phyloP scores from a whole-genome alignment of 768 basidiomycete species.

The button mushroom (Agaricus bisporus) region DNA sequence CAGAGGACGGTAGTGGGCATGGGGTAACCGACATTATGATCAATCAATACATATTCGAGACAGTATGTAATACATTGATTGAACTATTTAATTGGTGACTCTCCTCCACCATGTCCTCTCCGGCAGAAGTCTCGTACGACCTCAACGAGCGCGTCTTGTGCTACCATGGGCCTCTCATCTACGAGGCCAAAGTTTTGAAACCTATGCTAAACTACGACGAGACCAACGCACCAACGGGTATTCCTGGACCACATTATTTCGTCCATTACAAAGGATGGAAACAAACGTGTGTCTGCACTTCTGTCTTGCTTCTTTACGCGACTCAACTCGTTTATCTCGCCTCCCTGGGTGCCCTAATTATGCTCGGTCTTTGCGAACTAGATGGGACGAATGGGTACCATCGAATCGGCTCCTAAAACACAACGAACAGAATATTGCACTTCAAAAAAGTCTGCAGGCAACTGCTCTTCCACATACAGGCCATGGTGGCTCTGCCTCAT shows the following conservation, averaged over 20 bases:
- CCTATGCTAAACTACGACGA: slow-evolving; percentile 55
- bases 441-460: slow-evolving; percentile 62
- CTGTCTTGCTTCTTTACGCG: neutral
- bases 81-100: no score
- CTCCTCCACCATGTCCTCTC: slow-evolving; percentile 16
- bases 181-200: slow-evolving; percentile 89
- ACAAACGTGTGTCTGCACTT: slow-evolving; percentile 61
- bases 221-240: slow-evolving; percentile 49
- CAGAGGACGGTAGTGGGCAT: slow-evolving; percentile 44
- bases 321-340: neutral
- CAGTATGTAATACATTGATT: no score
- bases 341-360: neutral
- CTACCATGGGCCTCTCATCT: slow-evolving; percentile 93
- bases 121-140: slow-evolving; percentile 32
- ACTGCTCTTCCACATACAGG: neutral
- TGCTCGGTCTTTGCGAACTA: slow-evolving; percentile 21
- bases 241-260: slow-evolving; percentile 77
- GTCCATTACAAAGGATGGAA: slow-evolving; percentile 99
- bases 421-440: slow-evolving; percentile 71
- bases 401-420: slow-evolving; percentile 73
- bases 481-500: neutral
- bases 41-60: no score
- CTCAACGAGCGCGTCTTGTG: slow-evolving; percentile 81
- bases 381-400: slow-evolving; percentile 98
- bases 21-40: neutral